Base-by-base conservation (phyloP, 768 basidiomycete species). In the Termitomyces sp. region DNA sequence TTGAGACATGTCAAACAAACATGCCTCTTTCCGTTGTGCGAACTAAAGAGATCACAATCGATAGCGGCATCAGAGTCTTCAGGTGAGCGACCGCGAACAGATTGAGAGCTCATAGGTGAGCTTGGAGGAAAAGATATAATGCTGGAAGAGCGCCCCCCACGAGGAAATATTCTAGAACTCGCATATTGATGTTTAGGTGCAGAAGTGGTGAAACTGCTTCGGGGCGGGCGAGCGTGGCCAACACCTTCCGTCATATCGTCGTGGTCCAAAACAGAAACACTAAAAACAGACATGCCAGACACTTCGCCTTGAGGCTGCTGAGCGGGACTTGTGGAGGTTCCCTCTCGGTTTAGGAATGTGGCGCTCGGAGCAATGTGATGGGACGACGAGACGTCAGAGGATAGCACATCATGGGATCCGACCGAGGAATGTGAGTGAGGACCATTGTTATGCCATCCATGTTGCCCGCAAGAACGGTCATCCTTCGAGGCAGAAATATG, bases 1-100 rank as follows among this genome's bases (percentile, higher is more conserved):
- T 87, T 87, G 49, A 68, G 69, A 68, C 87, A 88, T 22, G 79
- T 80, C 0, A 74, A 70, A 56, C 82, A 83, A 20, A 82, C 67
- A 56, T 83, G 81, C 59, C 77, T 78, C 62, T 78, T 78, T 24
- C 76, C 77, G n/a, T 58, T 55, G 45, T 63, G 53, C 27, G 66
- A 66, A 24, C 63, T 55, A 48, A 67, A 63, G 10, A 66, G 52
- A 48, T 66, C 67, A 13, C 59, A 67, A 16, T 69, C 71, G 22
- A 56, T 66, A 18, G 60, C 67, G 13, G 60, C 64, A 27, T 64
- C 68, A 26, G 63, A 61, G 37, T 64, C 69, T 59, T 68, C 71
- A 20, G 66, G 66, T 40, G 62, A 62, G 47, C 59, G 66, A 12
- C 50, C 53, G 37, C 56, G 45, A 39, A 30, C 32, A 20, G 50